Evolutionary conservation across 2,329 filamentous ascomycete genomes (phyloP), one percentile per base, ranked within the genome.

Genomic region (Cladosporium sp.): DNA sequence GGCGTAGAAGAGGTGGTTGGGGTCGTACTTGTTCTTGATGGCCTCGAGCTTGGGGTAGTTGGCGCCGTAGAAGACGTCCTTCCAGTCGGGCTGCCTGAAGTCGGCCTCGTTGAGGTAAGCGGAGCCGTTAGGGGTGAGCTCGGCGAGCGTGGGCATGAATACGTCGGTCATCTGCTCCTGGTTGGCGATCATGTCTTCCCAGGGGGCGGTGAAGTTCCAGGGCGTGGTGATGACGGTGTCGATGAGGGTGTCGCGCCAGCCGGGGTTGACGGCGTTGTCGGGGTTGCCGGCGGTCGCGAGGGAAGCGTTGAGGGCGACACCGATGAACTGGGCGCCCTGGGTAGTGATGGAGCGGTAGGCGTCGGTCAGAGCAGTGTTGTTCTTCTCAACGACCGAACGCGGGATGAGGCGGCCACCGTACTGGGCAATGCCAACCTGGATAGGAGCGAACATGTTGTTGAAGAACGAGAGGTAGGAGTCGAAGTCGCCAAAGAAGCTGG

Each of bases 11-110:
- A 74, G 56, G 38, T 65, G 62, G 0, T 65, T 6, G 6, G 72
- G 72, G 54, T 76, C 73, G 56, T 70, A 74, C 51, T 70, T 68
- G 9, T 61, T 57, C 66, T 76, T 75, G 28, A 76, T 61, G 5
- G 55, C 9, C 3, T 65, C 58, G 22, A 74, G 60, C 2, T 55
- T 61, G 1, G 54, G 54, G 49, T 74, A 75, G 54, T 72, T 75
- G 3, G 44, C 52, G 4, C 74, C 72, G 56, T 71, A 76, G 58
- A 74, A 76, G 1, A 65, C 65, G 28, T 67, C 46, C 60, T 73
- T 63, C 59, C 66, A 74, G 56, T 72, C 61, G 1, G 65, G 66
- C 60, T 75, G 69, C 35, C 64, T 64, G 59, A 69, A 70, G 51
- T 73, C 65, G 7, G 61, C 70, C 18, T 52, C 49, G n/a, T 52